These are phyloP conservation scores for Magnolia changhungtana DNA, from an alignment of 164 flowering plant species.

Conservation along the genomic window DNA sequence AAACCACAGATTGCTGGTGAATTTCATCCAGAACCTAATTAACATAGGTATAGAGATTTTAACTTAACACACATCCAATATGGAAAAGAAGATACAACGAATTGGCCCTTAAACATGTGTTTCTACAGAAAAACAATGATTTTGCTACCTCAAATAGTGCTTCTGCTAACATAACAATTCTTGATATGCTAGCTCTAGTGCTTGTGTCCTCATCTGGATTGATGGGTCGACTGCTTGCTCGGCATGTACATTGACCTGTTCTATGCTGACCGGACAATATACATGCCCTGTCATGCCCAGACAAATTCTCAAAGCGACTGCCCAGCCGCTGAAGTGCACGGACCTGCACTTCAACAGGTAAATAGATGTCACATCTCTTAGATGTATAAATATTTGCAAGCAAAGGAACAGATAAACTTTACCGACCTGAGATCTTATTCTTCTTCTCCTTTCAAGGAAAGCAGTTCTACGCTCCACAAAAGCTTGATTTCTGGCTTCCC, in stretches of 20 bases:
- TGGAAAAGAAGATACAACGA: background rate
- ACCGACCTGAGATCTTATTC: conserved; percentile 94
- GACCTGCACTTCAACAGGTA: conserved; percentile 43
- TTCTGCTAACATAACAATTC: conserved; percentile 96
- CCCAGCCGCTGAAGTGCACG: conserved; percentile 91
- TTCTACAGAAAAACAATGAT: background rate
- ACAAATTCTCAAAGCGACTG: conserved; percentile 85
- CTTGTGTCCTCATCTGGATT: conserved; percentile 58
- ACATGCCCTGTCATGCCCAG: conserved; percentile 90
- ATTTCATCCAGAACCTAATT: conserved; percentile 97
- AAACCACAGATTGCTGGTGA: conserved; percentile 97
- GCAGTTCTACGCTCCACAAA: conserved; percentile 70
- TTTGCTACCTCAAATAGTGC: conserved; percentile 85
- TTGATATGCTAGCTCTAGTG: conserved; percentile 91
- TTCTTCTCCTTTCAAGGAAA: conserved; percentile 81
- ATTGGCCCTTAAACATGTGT: background rate
- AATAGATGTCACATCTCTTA: background rate
- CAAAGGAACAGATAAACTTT: conserved; percentile 8
- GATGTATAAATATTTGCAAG: background rate
- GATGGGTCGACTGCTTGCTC: conserved; percentile 32
- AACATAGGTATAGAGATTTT: conserved; percentile 21
- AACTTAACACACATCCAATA: conserved; percentile 13
- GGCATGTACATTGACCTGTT: conserved; percentile 77
- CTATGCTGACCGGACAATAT: conserved; percentile 83
- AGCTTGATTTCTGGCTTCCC: conserved; percentile 66